Base-by-base conservation (phyloP, 2,329 filamentous ascomycete species). In the Erysiphe neolycopersici region DNA sequence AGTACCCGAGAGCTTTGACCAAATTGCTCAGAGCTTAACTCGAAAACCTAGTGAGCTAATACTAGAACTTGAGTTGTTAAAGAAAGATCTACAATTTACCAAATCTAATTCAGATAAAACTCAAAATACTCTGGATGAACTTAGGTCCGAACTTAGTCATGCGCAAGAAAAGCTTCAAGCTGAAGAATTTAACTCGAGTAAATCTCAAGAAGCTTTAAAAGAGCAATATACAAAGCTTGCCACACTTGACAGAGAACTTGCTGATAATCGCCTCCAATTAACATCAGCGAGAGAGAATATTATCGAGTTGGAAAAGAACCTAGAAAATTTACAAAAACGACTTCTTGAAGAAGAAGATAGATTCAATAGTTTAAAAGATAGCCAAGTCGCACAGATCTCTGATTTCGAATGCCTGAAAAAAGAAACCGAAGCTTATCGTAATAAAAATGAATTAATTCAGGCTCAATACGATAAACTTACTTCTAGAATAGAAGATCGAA, bases 301-400 rank as follows among this genome's bases (percentile, higher is more conserved):
- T 54, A 73, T 79, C 1, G 79, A 85, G 49, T 84, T 82, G 14
- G 82, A 89, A 58, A 84, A 76, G 3, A 83, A 83, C 5, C 84
- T 82, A 0, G 81, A 85, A 58, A 74, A 72, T 26, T 61, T 93
- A 44, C 74, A 79, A 44, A 77, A 76, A 58, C 71, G 75, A 44
- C 66, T 91, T 3, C 72, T 76, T 37, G 79, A 82, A 45, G 77
- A 84, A 53, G 82, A 92, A 58, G 65, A 64, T 46, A 80, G 74
- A 57, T 69, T 81, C 4, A 68, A 69, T 18, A 66, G 65, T 12
- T 61, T 92, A 26, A 69, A 72, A 2, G 71, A 81, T 51, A 72
- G 82, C 52, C 64, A 92, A 17, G 75, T 77, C 3, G 72, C 77
- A 43, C 70, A 74, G n/a, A 75, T 80, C 52, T 78, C 79, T n/a